Base-by-base conservation (phyloP, 805 yeast species). In the Myxozyma monticola region DNA sequence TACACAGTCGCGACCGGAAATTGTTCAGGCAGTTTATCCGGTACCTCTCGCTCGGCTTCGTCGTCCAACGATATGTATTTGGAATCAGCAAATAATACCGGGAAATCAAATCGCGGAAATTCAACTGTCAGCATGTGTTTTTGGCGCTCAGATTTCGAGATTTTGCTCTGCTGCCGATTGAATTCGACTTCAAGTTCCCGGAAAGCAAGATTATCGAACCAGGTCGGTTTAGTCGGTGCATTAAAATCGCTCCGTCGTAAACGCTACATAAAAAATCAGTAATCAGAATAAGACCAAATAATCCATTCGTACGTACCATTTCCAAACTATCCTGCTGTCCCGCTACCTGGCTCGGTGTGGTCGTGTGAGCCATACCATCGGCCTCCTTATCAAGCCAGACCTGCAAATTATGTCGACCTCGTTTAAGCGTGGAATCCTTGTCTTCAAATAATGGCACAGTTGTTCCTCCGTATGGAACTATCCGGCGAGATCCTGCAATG, bases 161-260 rank as follows among this genome's bases (percentile, higher is more conserved):
- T 26, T 38, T 51, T 54, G 25, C 39, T 42, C 21, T 42, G 52
- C 42, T 31, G 44, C n/a, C 46, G 46, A 25, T 54, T 52, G 51
- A 69, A 68, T 42, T 69, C 60, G 42, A 64, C 67, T 57, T 78
- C 81, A 37, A 84, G 73, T 51, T 73, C 71, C 10, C 86, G 72
- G 54, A 82, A 73, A 0, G 84, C 77, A 49, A 85, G 60, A 38
- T 78, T 73, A 62, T 88, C 96, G 8, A 89, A 71, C 97, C 97
- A 90, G 42, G 76, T 79, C 1, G 79, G 66, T 5, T 77, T 67
- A 4, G 76, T 69, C 22, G 80, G 71, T 22, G 85, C 90, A 0
- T 89, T 89, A 53, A 77, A 74, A 61, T 84, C 89, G 61, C 82
- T 85, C 42, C 68, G 69, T 56, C 84, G 82, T 22, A 48, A 31